A percentile compares a stretch with the other conserved stretches of the same genome.
Conservation (phyloP, 805 yeast species). For the Suhomyces sp. region DNA sequence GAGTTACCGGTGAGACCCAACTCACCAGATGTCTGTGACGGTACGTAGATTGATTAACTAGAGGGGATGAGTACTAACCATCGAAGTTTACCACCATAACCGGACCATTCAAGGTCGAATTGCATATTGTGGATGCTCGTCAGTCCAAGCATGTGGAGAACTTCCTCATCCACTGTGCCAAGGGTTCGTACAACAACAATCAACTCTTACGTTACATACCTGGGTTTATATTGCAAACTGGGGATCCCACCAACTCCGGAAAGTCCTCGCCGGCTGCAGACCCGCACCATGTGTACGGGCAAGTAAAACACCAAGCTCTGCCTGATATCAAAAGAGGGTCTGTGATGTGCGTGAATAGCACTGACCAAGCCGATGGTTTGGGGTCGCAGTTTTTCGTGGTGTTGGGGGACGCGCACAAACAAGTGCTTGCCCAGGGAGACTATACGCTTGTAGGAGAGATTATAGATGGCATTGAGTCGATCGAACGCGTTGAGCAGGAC, state of each 20-base stretch:
- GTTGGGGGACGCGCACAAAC: conserved; percentile 10
- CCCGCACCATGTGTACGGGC: neutral
- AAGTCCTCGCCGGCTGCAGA: conserved; percentile 12
- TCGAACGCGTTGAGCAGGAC: conserved; percentile 13
- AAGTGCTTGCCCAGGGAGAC: conserved; percentile 6
- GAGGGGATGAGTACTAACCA: conserved; percentile 3
- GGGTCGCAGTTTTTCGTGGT: conserved; percentile 22
- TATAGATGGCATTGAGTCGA: conserved; percentile 16
- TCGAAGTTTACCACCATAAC: conserved; percentile 14
- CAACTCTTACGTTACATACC: conserved; percentile 16
- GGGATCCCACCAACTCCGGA: conserved; percentile 19
- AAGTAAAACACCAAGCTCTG: neutral
- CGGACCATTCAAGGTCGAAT: conserved; percentile 15
- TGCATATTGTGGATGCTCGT: conserved; percentile 2
- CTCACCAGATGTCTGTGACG: conserved; percentile 10
- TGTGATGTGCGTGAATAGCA: conserved; percentile 11
- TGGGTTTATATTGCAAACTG: conserved; percentile 18
- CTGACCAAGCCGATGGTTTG: conserved; percentile 1
- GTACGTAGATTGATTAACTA: neutral
- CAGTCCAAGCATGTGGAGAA: conserved; percentile 15
- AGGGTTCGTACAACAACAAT: conserved; percentile 14
- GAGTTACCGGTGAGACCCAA: neutral
- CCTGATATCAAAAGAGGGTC: conserved; percentile 12
- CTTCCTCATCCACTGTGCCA: conserved; percentile 22
- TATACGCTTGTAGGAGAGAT: conserved; percentile 16